These are phyloP conservation scores for Crithidia expoeki DNA, from an alignment of 208 protist genomes.

Conservation along the genomic window DNA sequence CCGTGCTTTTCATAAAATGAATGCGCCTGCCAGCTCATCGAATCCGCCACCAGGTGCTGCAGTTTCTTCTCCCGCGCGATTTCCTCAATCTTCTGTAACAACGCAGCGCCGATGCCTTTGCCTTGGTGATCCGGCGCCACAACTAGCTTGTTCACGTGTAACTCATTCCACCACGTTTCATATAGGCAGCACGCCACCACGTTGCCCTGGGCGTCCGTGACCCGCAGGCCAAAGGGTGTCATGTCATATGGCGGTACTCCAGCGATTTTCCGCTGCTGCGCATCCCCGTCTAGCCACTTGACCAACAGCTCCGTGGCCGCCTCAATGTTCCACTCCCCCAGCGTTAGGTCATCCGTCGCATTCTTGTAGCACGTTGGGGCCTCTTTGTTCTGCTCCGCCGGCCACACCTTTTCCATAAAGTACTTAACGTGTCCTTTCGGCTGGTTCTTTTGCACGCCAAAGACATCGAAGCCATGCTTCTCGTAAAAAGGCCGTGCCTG, in stretches of 20 bases:
- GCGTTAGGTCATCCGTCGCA: slow-evolving; percentile 5
- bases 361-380: not conserved
- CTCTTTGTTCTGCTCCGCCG: slow-evolving; percentile 7
- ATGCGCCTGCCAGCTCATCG: slow-evolving; percentile 42
- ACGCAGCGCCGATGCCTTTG: slow-evolving; percentile 23
- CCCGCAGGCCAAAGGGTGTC: slow-evolving; percentile 23
- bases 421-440: slow-evolving; percentile 35
- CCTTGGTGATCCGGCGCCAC: slow-evolving; percentile 14
- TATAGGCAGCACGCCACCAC: slow-evolving; percentile 33
- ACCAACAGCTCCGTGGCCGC: slow-evolving; percentile 11
- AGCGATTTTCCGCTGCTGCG: slow-evolving; percentile 13
- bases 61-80: slow-evolving; percentile 24
- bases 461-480: slow-evolving; percentile 33
- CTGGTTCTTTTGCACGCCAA: slow-evolving; percentile 39
- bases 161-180: slow-evolving; percentile 39
- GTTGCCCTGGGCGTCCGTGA: slow-evolving; percentile 1
- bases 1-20: slow-evolving; percentile 40
- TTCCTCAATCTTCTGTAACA: slow-evolving; percentile 31
- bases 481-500: slow-evolving; percentile 59
- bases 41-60: slow-evolving; percentile 27
- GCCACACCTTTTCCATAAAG: slow-evolving; percentile 46
- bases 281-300: slow-evolving; percentile 28
- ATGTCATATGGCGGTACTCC: slow-evolving; percentile 24
- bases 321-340: slow-evolving; percentile 11
- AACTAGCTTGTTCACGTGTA: slow-evolving; percentile 35